phyloP scores from a whole-genome alignment of 345 rosid genomes.

The Eucalyptus coolabah region DNA sequence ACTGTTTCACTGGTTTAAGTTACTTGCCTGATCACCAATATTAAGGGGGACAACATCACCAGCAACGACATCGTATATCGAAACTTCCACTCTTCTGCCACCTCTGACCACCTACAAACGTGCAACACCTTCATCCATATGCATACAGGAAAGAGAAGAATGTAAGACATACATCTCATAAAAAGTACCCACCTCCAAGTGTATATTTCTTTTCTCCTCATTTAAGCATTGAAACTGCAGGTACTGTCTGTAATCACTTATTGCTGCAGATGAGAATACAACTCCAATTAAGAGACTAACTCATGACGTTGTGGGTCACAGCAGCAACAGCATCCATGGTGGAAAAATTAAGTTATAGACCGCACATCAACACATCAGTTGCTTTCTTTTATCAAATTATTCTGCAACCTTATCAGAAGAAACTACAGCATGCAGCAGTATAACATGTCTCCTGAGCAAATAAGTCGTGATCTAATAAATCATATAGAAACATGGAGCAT shows the following conservation, averaged over 20 bases:
- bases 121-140: not conserved
- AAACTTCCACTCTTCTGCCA: slow-evolving; percentile 64
- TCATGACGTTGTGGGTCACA: no score
- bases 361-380: accelerated
- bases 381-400: accelerated
- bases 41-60: slow-evolving; percentile 91
- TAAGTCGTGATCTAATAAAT: no score
- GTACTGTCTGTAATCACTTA: slow-evolving; percentile 88
- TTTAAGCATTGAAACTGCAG: slow-evolving; percentile 89
- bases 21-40: slow-evolving; percentile 87
- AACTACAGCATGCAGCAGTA: accelerated
- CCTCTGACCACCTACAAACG: slow-evolving; percentile 58
- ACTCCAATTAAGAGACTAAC: not conserved
- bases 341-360: accelerated
- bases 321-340: no score
- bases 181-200: slow-evolving; percentile 39
- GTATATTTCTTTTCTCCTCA: slow-evolving; percentile 89
- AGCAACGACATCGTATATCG: slow-evolving; percentile 88
- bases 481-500: no score
- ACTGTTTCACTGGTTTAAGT: not conserved
- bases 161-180: not conserved
- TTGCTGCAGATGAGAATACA: slow-evolving; percentile 24
- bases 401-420: no score
- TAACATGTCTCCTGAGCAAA: no score
- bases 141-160: not conserved